phyloP scores from a whole-genome alignment of 805 yeast genomes.

The Gaillardinia entomophila region DNA sequence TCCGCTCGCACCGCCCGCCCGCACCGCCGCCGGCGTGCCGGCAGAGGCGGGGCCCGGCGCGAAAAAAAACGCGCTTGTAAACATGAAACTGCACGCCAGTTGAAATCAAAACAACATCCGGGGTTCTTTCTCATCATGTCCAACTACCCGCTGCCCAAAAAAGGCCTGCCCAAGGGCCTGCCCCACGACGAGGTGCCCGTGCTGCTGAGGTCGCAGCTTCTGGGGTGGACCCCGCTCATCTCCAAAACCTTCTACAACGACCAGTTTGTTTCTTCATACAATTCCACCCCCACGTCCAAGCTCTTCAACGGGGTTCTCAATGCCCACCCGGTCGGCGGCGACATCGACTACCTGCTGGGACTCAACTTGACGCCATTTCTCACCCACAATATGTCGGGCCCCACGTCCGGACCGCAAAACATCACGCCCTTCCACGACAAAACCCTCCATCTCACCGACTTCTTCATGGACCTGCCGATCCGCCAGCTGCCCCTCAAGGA shows the following conservation, averaged over 20 bases:
- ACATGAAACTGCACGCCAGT: too few species aligned
- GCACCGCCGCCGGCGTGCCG: too few species aligned
- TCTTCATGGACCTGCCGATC: constrained; percentile 41
- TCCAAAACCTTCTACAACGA: constrained; percentile 32
- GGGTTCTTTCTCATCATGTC: too few species aligned
- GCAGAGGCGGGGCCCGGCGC: too few species aligned
- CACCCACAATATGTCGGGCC: constrained; percentile 21
- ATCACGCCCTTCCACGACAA: constrained; percentile 41
- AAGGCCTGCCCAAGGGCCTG: too few species aligned
- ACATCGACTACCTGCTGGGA: constrained; percentile 26
- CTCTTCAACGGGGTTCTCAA: constrained; percentile 10
- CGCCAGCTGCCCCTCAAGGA: constrained; percentile 29
- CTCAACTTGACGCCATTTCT: constrained; percentile 38
- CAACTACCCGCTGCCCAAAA: too few species aligned
- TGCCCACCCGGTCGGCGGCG: constrained; percentile 7
- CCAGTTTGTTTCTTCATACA: constrained; percentile 23
- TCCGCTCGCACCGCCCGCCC: too few species aligned
- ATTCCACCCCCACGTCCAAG: constrained; percentile 32
- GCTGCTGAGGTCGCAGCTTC: too few species aligned
- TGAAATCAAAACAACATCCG: too few species aligned
- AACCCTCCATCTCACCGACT: constrained; percentile 35
- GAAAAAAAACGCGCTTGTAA: too few species aligned
- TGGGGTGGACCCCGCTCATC: constrained; percentile 42
- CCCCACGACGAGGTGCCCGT: too few species aligned
- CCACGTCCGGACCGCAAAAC: constrained; percentile 11